These are phyloP conservation scores for Dittrichia graveolens DNA, from an alignment of 129 eudicot species.

Conservation along the genomic window DNA sequence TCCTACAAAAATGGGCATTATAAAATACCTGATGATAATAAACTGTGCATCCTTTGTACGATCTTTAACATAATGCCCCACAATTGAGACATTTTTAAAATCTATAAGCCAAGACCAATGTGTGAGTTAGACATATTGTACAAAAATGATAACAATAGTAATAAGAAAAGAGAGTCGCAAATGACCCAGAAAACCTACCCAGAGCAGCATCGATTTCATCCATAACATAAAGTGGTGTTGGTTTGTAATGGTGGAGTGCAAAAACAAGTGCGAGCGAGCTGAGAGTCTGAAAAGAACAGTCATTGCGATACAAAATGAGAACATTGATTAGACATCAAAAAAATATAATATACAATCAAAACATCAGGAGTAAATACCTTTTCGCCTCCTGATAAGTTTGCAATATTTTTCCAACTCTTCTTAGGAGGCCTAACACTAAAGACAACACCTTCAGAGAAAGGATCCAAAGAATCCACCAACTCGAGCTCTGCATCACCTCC, in stretches of 20 bases:
- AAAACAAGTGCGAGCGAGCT: conserved; percentile 97
- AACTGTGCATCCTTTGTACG: conserved; percentile 97
- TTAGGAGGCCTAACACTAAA: conserved; percentile 99
- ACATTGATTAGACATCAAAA: not conserved
- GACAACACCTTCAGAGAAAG: conserved; percentile 97
- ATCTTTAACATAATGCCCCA: conserved; percentile 97
- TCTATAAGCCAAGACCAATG: conserved; percentile 44
- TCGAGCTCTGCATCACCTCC: conserved; percentile 99
- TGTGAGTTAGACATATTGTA: not conserved
- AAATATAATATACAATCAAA: not conserved
- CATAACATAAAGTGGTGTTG: conserved; percentile 98
- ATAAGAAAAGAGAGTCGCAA: not conserved
- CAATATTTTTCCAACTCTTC: conserved; percentile 98
- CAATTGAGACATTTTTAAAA: conserved; percentile 94
- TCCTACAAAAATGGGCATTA: not conserved
- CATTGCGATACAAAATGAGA: not conserved
- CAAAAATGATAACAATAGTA: not conserved
- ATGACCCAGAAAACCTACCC: conserved; percentile 44
- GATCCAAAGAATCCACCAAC: conserved; percentile 95
- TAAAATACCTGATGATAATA: conserved; percentile 80
- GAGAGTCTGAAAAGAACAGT: conserved; percentile 64
- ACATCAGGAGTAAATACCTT: conserved; percentile 49
- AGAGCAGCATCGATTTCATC: conserved; percentile 99
- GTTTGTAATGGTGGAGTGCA: conserved; percentile 98
- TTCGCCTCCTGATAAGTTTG: conserved; percentile 98